phyloP scores from a whole-genome alignment of 208 protist genomes.

The Trypanosoma cruzi region DNA sequence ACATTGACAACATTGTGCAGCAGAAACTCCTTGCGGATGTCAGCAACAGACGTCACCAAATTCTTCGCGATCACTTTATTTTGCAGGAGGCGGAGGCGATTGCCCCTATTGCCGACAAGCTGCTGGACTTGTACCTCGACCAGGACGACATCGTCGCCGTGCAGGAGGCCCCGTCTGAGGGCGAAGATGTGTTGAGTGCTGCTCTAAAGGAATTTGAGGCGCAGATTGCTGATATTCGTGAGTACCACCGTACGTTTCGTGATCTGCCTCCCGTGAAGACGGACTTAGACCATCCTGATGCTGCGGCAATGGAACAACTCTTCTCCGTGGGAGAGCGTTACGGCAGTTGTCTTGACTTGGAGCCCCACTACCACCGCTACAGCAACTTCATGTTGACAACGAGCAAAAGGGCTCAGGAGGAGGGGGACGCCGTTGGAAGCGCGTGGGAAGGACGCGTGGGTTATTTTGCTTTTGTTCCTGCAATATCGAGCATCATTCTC shows the following conservation, averaged over 20 bases:
- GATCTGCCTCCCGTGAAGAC: conserved; percentile 58
- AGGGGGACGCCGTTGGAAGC: conserved; percentile 11
- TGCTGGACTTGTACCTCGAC: conserved; percentile 85
- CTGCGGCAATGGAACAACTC: conserved; percentile 47
- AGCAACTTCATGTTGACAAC: conserved; percentile 70
- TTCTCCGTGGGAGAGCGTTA: conserved; percentile 66
- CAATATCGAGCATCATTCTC: conserved; percentile 48
- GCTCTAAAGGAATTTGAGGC: conserved; percentile 78
- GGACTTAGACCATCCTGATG: conserved; percentile 54
- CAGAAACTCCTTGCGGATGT: conserved; percentile 71
- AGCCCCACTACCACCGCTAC: conserved; percentile 74
- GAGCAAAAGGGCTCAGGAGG: conserved; percentile 43
- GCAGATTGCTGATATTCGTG: conserved; percentile 76
- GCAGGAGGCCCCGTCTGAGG: conserved; percentile 54
- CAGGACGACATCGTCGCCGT: conserved; percentile 81
- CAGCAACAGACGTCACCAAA: conserved; percentile 69
- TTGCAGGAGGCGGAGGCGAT: conserved; percentile 57
- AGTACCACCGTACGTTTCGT: conserved; percentile 82
- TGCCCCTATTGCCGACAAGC: conserved; percentile 58
- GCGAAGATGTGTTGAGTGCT: conserved; percentile 41
- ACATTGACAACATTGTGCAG: conserved; percentile 82
- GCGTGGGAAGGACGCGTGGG: conserved; percentile 60
- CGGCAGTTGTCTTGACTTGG: conserved; percentile 76
- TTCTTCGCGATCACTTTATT: conserved; percentile 81
- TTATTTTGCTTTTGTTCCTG: conserved; percentile 70